Evolutionary conservation across 345 rosid species (phyloP), one percentile per base, ranked within the genome.

Genomic region (Balakata baccata): DNA sequence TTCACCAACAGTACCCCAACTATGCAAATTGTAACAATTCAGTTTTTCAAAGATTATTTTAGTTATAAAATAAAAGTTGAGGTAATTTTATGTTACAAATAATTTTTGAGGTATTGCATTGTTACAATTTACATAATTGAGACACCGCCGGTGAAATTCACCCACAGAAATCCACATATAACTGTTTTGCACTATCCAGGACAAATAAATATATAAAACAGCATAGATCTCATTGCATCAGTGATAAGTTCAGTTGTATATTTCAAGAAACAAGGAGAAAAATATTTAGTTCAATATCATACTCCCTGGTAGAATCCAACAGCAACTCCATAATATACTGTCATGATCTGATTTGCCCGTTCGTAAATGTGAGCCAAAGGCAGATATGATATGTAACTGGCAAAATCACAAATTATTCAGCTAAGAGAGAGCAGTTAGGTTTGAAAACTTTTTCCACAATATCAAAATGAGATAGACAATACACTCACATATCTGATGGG

Each of bases 261-360:
- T 13, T 57, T 76, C 34, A 29, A 29, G 34, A 29, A 2, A 29
- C 34, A 29, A 29, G 34, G 49, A 46, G 34, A 29, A 29, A 38
- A 49, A 3, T 12, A 47, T 62, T 29, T 0, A 70, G 70, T 70
- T 71, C 60, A 81, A 74, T 77, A 23, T 56, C 90, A 7, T 88
- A 92, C 99, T 92, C 99, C 99, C 69, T 95, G 99, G 85, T 92
- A 95, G 85, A 95, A 95, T 76, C 99, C 99, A 85, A 89, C 89
- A 49, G 98, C 92, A 78, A 82, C 89, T 79, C 99, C 98, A 69
- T 14, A 89, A 83, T 92, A 84, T 29, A 72, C 90, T 22, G 79
- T 3, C 73, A 80, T 52, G 76, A 92, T 77, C 78, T 90, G 98
- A 81, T 87, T 90, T 64, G 81, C 86, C 49, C 99, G 87, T 83